These are phyloP conservation scores for Iberis pinnata DNA, from an alignment of 345 rosid genomes.

Conservation along the genomic window DNA sequence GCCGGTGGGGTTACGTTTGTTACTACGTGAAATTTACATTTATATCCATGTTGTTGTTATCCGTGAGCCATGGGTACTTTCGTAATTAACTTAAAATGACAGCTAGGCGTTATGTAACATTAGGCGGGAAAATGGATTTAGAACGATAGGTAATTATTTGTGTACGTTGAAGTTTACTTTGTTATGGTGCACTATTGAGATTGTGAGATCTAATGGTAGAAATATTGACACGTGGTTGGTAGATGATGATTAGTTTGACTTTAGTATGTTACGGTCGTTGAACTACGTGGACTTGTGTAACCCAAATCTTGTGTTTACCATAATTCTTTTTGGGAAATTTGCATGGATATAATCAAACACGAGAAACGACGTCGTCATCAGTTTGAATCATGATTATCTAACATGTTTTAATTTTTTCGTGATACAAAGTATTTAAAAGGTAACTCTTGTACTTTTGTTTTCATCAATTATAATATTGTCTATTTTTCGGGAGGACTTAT, in stretches of 20 bases:
- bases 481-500: too few species aligned
- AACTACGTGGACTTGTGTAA: conserved; percentile 26
- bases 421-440: too few species aligned
- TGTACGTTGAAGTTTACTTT: conserved; percentile 4
- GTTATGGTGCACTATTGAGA: conserved; percentile 7
- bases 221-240: conserved; percentile 11
- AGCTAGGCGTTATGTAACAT: conserved; percentile 26
- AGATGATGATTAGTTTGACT: conserved; percentile 12
- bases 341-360: conserved; percentile 1
- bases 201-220: conserved; percentile 9
- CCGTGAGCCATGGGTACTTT: conserved; percentile 24
- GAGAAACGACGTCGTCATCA: background rate
- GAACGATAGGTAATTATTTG: background rate
- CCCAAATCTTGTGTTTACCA: conserved; percentile 27
- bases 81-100: conserved; percentile 18
- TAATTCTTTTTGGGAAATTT: conserved; percentile 8
- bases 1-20: conserved; percentile 37
- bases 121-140: conserved; percentile 28
- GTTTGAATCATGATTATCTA: too few species aligned
- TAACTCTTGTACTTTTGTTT: too few species aligned
- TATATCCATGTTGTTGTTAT: conserved; percentile 8
- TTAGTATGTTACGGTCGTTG: conserved; percentile 2
- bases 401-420: too few species aligned
- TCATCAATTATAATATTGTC: too few species aligned
- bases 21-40: conserved; percentile 5